These are phyloP conservation scores for Schrenkiella parvula DNA, from an alignment of 345 rosid genomes.

Conservation along the genomic window DNA sequence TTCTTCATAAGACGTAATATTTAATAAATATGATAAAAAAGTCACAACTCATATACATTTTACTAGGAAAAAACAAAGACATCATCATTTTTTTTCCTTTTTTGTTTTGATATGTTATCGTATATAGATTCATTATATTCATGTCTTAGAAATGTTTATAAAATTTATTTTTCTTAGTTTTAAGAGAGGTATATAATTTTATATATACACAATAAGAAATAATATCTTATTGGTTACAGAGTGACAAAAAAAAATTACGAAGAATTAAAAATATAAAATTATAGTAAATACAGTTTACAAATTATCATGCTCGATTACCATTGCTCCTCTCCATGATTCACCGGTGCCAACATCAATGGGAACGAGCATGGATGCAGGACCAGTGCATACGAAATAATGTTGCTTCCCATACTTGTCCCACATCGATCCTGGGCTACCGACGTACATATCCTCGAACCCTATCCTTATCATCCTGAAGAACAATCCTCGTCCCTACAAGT, in stretches of 20 bases:
- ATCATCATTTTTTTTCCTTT: too few species aligned
- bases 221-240: not conserved
- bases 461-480: constrained; percentile 74
- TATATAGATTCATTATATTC: not conserved
- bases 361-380: constrained; percentile 76
- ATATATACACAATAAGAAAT: not conserved
- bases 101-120: not conserved
- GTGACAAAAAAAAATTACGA: not conserved
- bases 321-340: constrained; percentile 81
- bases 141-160: not conserved
- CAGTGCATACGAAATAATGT: constrained; percentile 73
- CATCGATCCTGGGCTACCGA: constrained; percentile 30
- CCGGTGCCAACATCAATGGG: constrained; percentile 61
- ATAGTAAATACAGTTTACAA: constrained; percentile 40
- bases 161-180: not conserved
- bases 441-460: constrained; percentile 73
- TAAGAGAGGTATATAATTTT: not conserved
- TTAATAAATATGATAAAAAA: too few species aligned
- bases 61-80: too few species aligned
- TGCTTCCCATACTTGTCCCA: constrained; percentile 62
- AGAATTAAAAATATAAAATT: not conserved
- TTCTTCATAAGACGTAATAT: too few species aligned
- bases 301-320: constrained; percentile 86
- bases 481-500: constrained; percentile 61
- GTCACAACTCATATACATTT: too few species aligned